Conservation (phyloP, 2,329 filamentous ascomycete genomes). For the Penicillium sclerotigenum region DNA sequence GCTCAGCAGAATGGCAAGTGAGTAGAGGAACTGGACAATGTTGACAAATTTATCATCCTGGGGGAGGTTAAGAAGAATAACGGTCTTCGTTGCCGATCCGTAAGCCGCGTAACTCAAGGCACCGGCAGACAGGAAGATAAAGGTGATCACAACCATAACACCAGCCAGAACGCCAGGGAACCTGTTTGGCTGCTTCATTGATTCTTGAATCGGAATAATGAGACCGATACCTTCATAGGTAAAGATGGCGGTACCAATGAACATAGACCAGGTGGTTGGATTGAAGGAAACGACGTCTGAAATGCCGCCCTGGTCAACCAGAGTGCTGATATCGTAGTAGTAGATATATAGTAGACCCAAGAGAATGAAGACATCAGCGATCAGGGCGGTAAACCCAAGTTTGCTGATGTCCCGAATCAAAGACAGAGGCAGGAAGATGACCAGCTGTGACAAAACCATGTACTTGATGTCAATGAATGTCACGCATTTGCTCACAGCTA, state of each 20-base stretch:
- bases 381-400: constrained; percentile 87
- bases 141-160: constrained; percentile 93
- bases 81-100: constrained; percentile 90
- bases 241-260: constrained; percentile 98
- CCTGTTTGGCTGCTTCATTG: constrained; percentile 86
- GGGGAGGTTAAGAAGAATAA: constrained; percentile 91
- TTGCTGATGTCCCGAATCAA: constrained; percentile 96
- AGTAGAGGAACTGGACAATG: constrained; percentile 92
- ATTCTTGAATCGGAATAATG: constrained; percentile 96
- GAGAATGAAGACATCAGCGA: constrained; percentile 92
- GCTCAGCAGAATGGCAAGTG: constrained; percentile 91
- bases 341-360: constrained; percentile 90
- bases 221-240: constrained; percentile 97
- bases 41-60: constrained; percentile 96
- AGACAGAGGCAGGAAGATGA: constrained; percentile 91
- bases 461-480: constrained; percentile 81
- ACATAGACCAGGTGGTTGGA: constrained; percentile 86
- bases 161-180: constrained; percentile 84
- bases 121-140: constrained; percentile 86
- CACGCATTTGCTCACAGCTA: constrained; percentile 84
- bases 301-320: constrained; percentile 68
- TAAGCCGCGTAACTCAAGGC: constrained; percentile 94
- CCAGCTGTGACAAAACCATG: constrained; percentile 90
- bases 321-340: constrained; percentile 87
- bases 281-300: constrained; percentile 92